phyloP scores from a whole-genome alignment of 2,329 filamentous ascomycete genomes.

The Curvularia spicifera region DNA sequence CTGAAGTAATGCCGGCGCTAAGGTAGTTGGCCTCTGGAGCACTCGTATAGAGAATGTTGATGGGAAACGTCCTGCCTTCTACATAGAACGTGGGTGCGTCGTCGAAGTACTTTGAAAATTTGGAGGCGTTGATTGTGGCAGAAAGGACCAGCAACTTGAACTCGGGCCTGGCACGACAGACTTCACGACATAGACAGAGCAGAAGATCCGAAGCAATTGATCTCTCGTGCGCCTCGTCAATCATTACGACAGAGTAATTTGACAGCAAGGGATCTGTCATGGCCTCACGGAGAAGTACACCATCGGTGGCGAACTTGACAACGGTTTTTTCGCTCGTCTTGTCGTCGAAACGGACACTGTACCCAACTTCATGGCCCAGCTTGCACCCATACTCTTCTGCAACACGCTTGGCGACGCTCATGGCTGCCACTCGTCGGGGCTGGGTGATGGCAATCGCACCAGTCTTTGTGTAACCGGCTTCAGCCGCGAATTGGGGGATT shows the following conservation, averaged over 20 bases:
- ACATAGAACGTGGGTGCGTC: constrained; percentile 94
- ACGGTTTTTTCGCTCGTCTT: constrained; percentile 83
- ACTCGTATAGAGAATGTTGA: neutral
- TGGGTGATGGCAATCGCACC: constrained; percentile 91
- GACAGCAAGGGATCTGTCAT: constrained; percentile 85
- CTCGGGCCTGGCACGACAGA: constrained; percentile 81
- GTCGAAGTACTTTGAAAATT: constrained; percentile 91
- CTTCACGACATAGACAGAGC: constrained; percentile 85
- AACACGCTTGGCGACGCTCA: constrained; percentile 96
- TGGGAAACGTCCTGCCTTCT: constrained; percentile 62
- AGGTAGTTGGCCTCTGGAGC: constrained; percentile 93
- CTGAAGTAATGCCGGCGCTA: constrained; percentile 86
- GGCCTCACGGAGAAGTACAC: constrained; percentile 91
- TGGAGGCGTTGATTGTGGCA: constrained; percentile 91
- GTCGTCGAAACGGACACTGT: constrained; percentile 94
- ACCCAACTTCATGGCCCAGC: constrained; percentile 89
- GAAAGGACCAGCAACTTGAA: constrained; percentile 91
- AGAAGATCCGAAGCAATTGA: constrained; percentile 91
- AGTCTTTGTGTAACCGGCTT: constrained; percentile 63
- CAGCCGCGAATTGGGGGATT: constrained; percentile 89
- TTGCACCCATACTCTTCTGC: constrained; percentile 89
- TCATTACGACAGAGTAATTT: constrained; percentile 88
- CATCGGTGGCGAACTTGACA: constrained; percentile 96
- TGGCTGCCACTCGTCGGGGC: constrained; percentile 91
- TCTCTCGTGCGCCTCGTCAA: constrained; percentile 96